These are phyloP conservation scores for Claviceps citrina DNA, from an alignment of 2,329 filamentous ascomycete genomes.

Conservation along the genomic window DNA sequence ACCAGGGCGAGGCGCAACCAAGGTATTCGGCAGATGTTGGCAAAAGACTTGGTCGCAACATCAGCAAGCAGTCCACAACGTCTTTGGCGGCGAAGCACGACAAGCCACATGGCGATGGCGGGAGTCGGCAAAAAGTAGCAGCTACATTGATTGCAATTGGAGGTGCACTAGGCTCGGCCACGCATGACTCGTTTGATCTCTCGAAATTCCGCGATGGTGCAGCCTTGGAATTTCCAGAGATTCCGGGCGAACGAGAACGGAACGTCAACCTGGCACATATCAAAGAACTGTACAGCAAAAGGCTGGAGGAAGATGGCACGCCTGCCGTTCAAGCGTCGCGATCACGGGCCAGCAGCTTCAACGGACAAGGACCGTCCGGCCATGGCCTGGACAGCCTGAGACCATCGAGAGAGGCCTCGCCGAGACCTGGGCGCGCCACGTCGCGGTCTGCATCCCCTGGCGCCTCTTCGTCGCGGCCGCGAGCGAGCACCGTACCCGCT, in stretches of 20 bases:
- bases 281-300: constrained; percentile 24
- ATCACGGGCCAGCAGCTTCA: constrained; percentile 25
- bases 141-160: constrained; percentile 26
- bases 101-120: constrained; percentile 2
- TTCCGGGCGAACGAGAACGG: constrained; percentile 33
- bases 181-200: constrained; percentile 32
- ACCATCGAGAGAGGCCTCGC: constrained; percentile 3
- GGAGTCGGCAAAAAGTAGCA: constrained; percentile 27
- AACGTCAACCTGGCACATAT: constrained; percentile 19
- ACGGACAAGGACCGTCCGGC: constrained; percentile 1
- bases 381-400: constrained; percentile 2
- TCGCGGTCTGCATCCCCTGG: constrained; percentile 2
- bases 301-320: constrained; percentile 18
- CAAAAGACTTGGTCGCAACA: not conserved
- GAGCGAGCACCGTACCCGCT: constrained; percentile 6
- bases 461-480: constrained; percentile 1
- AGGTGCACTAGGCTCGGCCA: constrained; percentile 31
- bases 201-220: constrained; percentile 30
- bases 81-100: not conserved
- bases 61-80: not conserved
- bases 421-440: not conserved
- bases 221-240: constrained; percentile 36
- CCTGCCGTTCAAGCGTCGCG: constrained; percentile 11
- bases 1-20: not conserved
- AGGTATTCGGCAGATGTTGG: not conserved